Evolutionary conservation across 305 asterid genomes (phyloP).

Genomic region (Stenogyne calaminthoides): DNA sequence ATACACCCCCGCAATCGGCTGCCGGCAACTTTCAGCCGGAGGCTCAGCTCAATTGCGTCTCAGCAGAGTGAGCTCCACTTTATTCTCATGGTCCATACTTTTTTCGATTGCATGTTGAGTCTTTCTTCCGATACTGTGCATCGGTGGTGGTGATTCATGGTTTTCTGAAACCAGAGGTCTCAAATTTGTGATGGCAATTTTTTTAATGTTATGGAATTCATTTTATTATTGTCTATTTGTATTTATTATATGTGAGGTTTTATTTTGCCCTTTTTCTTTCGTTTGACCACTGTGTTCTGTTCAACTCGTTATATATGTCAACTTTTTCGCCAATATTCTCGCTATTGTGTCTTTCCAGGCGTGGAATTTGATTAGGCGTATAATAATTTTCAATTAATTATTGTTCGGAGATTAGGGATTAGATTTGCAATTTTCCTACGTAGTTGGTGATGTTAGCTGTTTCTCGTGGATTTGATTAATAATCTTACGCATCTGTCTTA

Average conservation of each 20-base stretch:
- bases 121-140: background rate
- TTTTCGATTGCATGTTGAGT: conserved; percentile 26
- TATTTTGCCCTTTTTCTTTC: background rate
- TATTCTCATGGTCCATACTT: conserved; percentile 11
- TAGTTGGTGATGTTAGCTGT: background rate
- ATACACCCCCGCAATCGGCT: background rate
- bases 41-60: background rate
- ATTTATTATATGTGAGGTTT: background rate
- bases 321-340: background rate
- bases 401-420: background rate
- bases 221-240: background rate
- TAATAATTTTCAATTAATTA: background rate
- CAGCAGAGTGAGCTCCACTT: conserved; percentile 10
- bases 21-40: conserved; percentile 8
- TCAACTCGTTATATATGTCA: background rate
- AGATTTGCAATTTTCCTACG: background rate
- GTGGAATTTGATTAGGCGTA: background rate
- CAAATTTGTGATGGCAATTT: background rate
- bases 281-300: background rate
- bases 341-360: background rate
- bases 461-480: background rate
- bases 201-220: background rate
- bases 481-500: background rate
- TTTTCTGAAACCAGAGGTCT: conserved; percentile 23
- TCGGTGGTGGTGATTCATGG: background rate